Percentiles rank a stretch among this genome's conserved stretches.
Evolutionary conservation across 192 early-diverging fungal species (phyloP).

Genomic region (Podila epigama): DNA sequence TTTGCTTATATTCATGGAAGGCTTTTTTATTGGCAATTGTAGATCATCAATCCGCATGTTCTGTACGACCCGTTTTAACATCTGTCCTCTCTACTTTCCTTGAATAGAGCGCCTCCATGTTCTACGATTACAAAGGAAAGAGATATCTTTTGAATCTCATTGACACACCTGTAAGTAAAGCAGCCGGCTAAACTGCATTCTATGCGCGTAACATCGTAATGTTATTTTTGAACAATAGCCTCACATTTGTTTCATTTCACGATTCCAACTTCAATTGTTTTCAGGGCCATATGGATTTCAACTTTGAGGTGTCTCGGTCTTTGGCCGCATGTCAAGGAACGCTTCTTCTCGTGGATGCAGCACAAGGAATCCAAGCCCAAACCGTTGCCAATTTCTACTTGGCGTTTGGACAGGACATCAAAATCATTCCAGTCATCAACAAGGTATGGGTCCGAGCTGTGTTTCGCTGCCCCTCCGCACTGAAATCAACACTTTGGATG

Average conservation of each 20-base stretch:
- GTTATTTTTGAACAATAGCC: no score
- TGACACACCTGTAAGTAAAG: constrained; percentile 82
- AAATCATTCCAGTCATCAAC: constrained; percentile 91
- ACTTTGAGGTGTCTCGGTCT: constrained; percentile 94
- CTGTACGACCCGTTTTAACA: background rate
- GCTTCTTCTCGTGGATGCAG: constrained; percentile 90
- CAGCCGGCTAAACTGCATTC: background rate
- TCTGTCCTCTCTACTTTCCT: background rate
- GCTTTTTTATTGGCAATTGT: background rate
- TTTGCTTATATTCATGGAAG: no score
- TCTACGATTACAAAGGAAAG: constrained; percentile 82
- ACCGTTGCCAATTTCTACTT: constrained; percentile 97
- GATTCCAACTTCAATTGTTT: background rate
- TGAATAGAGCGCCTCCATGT: constrained; percentile 87
- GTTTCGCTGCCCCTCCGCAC: background rate
- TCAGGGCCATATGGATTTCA: constrained; percentile 90
- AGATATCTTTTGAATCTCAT: constrained; percentile 93
- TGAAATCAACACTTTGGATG: no score
- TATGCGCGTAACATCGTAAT: no score
- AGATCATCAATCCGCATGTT: background rate
- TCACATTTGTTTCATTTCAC: no score
- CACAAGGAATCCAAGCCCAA: constrained; percentile 97
- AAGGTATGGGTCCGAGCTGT: constrained; percentile 59
- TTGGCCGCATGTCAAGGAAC: constrained; percentile 95
- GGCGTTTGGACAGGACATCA: constrained; percentile 87